Evolutionary conservation across 441 rosid species (phyloP).

Genomic region (Arabidopsis lyrata): DNA sequence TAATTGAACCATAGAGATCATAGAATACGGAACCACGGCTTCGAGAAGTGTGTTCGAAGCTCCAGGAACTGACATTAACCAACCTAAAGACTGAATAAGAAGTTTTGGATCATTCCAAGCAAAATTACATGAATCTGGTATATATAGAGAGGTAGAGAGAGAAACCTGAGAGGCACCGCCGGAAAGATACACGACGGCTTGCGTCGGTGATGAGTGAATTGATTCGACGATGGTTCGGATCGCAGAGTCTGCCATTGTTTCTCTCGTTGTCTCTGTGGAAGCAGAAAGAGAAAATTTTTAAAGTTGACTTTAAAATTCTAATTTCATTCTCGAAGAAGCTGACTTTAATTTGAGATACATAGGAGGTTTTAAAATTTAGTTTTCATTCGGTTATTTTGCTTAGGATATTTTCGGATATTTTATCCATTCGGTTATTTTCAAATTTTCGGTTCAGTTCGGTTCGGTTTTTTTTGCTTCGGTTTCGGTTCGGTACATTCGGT

Average conservation of each 20-base stretch:
- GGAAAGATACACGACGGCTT: conserved; percentile 77
- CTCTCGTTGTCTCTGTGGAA: neutral
- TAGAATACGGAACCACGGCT: conserved; percentile 76
- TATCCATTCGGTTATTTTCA: too few species aligned
- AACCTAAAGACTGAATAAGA: conserved; percentile 63
- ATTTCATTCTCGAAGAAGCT: too few species aligned
- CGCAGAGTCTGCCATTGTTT: conserved; percentile 58
- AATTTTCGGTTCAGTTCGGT: too few species aligned
- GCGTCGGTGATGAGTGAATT: conserved; percentile 69
- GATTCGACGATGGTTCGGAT: conserved; percentile 68
- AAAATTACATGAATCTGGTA: neutral
- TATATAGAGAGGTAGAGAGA: neutral
- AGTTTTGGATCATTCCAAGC: neutral
- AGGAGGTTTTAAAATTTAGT: too few species aligned
- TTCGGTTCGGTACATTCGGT: too few species aligned
- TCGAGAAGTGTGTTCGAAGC: conserved; percentile 87
- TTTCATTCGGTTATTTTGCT: too few species aligned
- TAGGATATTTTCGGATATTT: too few species aligned
- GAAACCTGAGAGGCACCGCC: conserved; percentile 91
- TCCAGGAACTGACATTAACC: conserved; percentile 84
- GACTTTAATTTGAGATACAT: too few species aligned
- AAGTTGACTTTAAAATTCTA: neutral
- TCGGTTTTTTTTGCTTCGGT: too few species aligned
- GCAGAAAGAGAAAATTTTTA: neutral
- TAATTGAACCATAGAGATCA: conserved; percentile 68